A percentile compares a stretch with the other conserved stretches of the same genome.
These are phyloP conservation scores for Solanum lycopersicoides DNA, from an alignment of 257 asterid species.

Conservation along the genomic window DNA sequence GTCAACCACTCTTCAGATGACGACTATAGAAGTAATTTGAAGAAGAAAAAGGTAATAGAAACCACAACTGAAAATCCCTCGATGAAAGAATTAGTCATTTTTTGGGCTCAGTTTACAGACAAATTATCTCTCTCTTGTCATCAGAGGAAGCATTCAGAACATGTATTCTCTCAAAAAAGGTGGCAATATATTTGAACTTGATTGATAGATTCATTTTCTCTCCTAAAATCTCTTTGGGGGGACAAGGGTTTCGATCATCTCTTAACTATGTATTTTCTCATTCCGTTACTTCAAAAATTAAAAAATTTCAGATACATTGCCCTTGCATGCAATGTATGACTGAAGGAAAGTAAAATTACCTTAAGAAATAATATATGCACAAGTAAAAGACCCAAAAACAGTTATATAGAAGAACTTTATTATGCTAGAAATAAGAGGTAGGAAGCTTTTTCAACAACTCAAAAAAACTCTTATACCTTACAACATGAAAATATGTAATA, in stretches of 20 bases:
- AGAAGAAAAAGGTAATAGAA: not conserved
- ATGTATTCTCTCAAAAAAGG: not conserved
- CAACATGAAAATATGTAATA: no score
- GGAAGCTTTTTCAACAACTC: not conserved
- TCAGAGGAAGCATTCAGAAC: not conserved
- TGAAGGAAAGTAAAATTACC: not conserved
- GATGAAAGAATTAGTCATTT: not conserved
- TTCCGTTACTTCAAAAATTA: not conserved
- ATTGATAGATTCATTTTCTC: not conserved
- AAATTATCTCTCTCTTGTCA: not conserved
- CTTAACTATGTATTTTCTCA: not conserved
- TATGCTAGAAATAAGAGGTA: not conserved
- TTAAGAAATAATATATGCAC: not conserved
- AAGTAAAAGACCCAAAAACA: not conserved
- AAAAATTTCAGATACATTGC: not conserved
- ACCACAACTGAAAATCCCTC: not conserved
- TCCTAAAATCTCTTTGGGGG: not conserved
- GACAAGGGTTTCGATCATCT: not conserved
- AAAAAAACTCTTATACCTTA: no score
- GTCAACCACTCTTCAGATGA: not conserved
- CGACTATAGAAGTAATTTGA: not conserved
- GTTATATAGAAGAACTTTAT: no score
- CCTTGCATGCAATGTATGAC: not conserved
- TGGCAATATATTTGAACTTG: not conserved
- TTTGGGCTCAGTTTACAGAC: not conserved